Base-by-base conservation (phyloP, 140 eudicot genomes). In the Oenanthe javanica region DNA sequence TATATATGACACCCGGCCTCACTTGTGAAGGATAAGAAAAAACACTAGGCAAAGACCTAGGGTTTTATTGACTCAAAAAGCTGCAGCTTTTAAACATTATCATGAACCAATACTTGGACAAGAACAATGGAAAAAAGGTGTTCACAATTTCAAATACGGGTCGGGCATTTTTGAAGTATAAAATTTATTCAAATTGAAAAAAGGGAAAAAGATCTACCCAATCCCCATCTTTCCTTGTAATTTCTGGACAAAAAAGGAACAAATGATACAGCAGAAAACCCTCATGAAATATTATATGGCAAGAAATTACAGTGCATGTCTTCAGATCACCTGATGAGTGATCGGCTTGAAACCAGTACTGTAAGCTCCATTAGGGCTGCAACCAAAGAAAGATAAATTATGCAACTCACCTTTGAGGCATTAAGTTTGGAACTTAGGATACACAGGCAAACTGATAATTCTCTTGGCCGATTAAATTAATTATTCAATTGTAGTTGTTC, bases 281-380 rank as follows among this genome's bases (percentile, higher is more conserved):
- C 21, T 67, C 9, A 67, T 31, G 4, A 31, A 67, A 67, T 67
- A 2, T 31, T 67, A 25, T 67, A 27, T 67, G 31, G 45, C 45
- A 27, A 11, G 9, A 57, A 57, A 57, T 21, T 5, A 57, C 66
- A 18, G 43, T 31, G 43, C 73, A 67, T 67, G 45, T 18, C 73
- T 27, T 67, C 73, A 67, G 23, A 81, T 90, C 88, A 94, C 98
- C 98, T 94, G 98, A 87, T 94, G 96, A 36, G 95, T 90, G 57
- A 94, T 90, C 52, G 98, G 98, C 87, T 85, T 88, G 89, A 90
- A 94, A 71, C 98, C 98, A 82, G 97, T 85, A 85, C 97, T 94
- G 76, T 94, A 92, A 83, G 98, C 98, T 85, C 98, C 98, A 86
- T 92, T 85, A 40, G 96, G 97, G 84, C 98, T 94, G 96, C 89